Base-by-base conservation (phyloP, 805 yeast species). In the Teunomyces panamensis region DNA sequence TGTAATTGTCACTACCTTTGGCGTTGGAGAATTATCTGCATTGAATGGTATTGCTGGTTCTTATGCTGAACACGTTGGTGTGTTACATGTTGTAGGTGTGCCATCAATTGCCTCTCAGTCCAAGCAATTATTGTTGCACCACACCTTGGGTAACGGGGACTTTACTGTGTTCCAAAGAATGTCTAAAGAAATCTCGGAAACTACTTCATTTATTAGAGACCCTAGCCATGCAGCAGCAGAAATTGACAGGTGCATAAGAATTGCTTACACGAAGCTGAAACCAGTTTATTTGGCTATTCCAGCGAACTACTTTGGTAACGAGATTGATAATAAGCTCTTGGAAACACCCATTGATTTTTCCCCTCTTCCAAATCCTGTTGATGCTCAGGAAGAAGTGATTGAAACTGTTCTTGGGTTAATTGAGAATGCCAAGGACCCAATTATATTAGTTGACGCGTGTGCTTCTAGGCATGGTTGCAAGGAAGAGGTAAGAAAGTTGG, bases 11-110 rank as follows among this genome's bases (percentile, higher is more conserved):
- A 88, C 96, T 65, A 88, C 96, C 44, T 88, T 88, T 65, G 96
- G 96, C 70, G 96, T 88, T 48, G 96, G 96, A 66, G 96, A 87
- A 68, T 77, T 87, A 62, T 79, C 87, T 27, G 92, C 95, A 9
- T 74, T 87, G 58, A 87, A 87, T 68, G 96, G 94, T 59, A 78
- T 89, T 63, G 96, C 91, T 39, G 96, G 96, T 58, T 76, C 94
- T 45, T 88, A 82, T 70, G 91, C 96, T 53, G 96, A 89, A 69
- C 95, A 88, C 69, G 91, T 89, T 53, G 94, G 94, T 58, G 68
- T 87, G 56, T 71, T 88, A 55, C 95, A 88, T 71, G 79, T 88
- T 57, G 96, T 88, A 39, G 96, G 96, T 65, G 87, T 86, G 49
- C 96, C 96, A 54, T 83, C 92, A 47, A 74, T 81, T 59, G 73